These are phyloP conservation scores for Boechera divaricarpa DNA, from an alignment of 345 rosid genomes.

Conservation along the genomic window DNA sequence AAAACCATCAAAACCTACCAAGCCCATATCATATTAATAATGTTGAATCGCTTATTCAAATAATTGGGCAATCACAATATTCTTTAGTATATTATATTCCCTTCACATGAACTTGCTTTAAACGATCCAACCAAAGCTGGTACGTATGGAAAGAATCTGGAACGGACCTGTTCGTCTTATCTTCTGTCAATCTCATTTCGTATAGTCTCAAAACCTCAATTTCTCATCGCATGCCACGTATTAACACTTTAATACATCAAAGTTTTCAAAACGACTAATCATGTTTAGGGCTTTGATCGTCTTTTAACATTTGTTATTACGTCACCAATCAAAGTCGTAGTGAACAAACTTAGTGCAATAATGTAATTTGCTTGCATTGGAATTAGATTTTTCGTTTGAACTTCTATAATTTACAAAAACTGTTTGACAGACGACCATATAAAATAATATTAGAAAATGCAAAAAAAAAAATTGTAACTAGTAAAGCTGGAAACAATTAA, in stretches of 20 bases:
- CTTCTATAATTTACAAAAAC: too few species aligned
- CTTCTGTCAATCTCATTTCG: conserved; percentile 22
- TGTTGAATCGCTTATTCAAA: conserved; percentile 2
- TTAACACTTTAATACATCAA: not conserved
- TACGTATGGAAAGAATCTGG: conserved; percentile 14
- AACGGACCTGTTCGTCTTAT: conserved; percentile 10
- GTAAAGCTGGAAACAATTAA: not conserved
- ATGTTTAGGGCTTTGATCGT: not conserved
- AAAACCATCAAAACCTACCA: conserved; percentile 23
- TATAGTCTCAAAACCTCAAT: too few species aligned
- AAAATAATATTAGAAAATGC: too few species aligned
- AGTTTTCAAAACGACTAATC: not conserved
- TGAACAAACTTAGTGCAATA: not conserved
- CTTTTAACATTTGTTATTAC: too few species aligned
- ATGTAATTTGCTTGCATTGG: not conserved
- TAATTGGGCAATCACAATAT: conserved; percentile 25
- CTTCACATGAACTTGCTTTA: not conserved
- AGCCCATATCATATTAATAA: not conserved
- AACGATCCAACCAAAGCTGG: conserved; percentile 5
- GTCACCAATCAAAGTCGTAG: not conserved
- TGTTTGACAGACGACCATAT: too few species aligned
- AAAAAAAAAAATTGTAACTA: not conserved
- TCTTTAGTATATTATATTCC: not conserved
- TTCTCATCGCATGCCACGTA: not conserved
- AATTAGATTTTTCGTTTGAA: too few species aligned